These are phyloP conservation scores for Helicostylum pulchrum DNA, from an alignment of 192 early-diverging fungal species.

Conservation along the genomic window DNA sequence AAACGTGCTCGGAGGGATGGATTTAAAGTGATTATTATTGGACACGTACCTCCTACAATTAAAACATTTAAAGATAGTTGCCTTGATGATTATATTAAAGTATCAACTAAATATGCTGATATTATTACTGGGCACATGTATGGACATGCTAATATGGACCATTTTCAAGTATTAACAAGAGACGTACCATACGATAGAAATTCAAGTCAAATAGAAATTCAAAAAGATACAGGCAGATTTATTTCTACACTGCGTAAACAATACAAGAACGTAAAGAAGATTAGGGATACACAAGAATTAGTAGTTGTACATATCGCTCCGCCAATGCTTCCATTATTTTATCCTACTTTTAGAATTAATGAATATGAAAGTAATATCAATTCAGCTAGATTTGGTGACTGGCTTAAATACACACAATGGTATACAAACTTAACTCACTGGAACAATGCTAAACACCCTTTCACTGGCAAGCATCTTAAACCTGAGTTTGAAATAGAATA, in stretches of 20 bases:
- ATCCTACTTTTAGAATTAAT: conserved; percentile 61
- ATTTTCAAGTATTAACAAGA: conserved; percentile 17
- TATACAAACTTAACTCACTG: conserved; percentile 40
- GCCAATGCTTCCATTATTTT: conserved; percentile 61
- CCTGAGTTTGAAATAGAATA: conserved; percentile 50
- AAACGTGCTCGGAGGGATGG: conserved; percentile 38
- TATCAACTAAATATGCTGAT: conserved; percentile 44
- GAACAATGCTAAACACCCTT: conserved; percentile 20
- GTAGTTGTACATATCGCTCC: conserved; percentile 47
- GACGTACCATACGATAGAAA: background rate
- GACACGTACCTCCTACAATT: conserved; percentile 61
- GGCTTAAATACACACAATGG: conserved; percentile 40
- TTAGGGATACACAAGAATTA: background rate
- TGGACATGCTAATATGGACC: conserved; percentile 75
- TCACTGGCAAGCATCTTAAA: background rate
- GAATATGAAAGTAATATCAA: conserved; percentile 40
- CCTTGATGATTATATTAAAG: conserved; percentile 37
- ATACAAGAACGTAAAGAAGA: conserved; percentile 14
- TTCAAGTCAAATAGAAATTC: background rate
- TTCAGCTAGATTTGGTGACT: conserved; percentile 32
- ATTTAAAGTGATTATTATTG: conserved; percentile 58
- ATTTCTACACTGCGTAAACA: conserved; percentile 4
- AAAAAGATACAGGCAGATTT: conserved; percentile 9
- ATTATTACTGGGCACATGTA: conserved; percentile 65
- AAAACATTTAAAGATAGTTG: conserved; percentile 45